Conservation (phyloP, 176 grass and related monocot genomes). For the Aechmea fasciata region DNA sequence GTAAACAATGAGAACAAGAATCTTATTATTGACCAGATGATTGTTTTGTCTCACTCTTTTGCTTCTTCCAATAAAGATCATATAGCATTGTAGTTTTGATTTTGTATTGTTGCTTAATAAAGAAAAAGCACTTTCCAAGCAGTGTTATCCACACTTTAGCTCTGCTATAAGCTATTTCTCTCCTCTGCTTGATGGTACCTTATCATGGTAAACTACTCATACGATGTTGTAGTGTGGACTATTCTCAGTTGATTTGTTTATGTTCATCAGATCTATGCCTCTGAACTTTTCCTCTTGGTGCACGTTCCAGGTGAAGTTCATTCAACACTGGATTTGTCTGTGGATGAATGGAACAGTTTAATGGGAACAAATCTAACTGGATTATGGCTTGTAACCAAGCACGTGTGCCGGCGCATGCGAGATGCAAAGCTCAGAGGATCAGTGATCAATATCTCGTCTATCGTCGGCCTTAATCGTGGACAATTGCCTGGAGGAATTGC, state of each 20-base stretch:
- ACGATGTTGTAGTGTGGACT: too few species aligned
- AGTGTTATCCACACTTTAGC: not conserved
- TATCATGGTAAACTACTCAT: not conserved
- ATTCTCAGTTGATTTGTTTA: not conserved
- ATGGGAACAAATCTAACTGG: constrained; percentile 86
- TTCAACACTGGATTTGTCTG: constrained; percentile 63
- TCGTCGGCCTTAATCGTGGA: constrained; percentile 44
- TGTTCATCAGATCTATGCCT: not conserved
- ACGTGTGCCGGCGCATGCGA: constrained; percentile 58
- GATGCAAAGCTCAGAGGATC: constrained; percentile 60
- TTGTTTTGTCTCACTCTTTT: too few species aligned
- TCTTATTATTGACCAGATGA: too few species aligned
- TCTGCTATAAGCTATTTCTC: not conserved
- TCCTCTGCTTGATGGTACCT: not conserved
- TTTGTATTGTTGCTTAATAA: not conserved
- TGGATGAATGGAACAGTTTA: constrained; percentile 54
- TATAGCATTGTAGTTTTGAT: too few species aligned
- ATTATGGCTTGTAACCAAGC: constrained; percentile 66
- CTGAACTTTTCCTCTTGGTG: not conserved
- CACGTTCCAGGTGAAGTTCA: constrained; percentile 47
- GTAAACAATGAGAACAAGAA: too few species aligned
- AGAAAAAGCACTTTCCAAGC: not conserved
- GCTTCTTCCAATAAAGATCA: too few species aligned
- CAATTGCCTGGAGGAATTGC: constrained; percentile 53
- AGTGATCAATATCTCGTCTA: constrained; percentile 72